phyloP scores from a whole-genome alignment of 2,329 filamentous ascomycete species.

The Aureobasidium pullulans region DNA sequence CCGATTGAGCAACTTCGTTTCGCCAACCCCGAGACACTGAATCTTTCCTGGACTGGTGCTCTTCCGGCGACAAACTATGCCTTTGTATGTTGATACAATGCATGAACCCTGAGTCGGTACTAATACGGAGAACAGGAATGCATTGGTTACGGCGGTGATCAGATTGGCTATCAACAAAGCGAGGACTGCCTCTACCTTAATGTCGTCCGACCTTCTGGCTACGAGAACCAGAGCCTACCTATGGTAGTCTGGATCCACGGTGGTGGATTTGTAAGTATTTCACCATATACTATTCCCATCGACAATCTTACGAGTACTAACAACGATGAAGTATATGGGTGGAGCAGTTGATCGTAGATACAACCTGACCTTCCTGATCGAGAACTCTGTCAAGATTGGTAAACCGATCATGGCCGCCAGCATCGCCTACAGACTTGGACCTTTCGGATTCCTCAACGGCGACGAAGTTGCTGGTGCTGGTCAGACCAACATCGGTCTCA shows the following conservation, averaged over 20 bases:
- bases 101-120: not conserved
- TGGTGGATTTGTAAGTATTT: not conserved
- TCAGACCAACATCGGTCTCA: conserved; percentile 41
- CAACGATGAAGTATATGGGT: conserved; percentile 29
- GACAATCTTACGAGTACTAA: too few relatives aligned
- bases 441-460: conserved; percentile 63
- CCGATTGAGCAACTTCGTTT: conserved; percentile 20
- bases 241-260: conserved; percentile 55
- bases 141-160: conserved; percentile 27
- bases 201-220: conserved; percentile 47
- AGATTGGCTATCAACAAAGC: conserved; percentile 24
- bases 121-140: conserved; percentile 20
- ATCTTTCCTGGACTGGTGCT: conserved; percentile 29
- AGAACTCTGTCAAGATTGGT: conserved; percentile 34
- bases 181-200: conserved; percentile 56
- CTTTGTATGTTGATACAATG: conserved; percentile 4
- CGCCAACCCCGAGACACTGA: conserved; percentile 18
- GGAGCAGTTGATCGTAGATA: conserved; percentile 49
- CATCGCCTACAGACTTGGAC: conserved; percentile 55
- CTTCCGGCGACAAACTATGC: conserved; percentile 32
- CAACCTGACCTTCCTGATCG: conserved; percentile 55
- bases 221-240: conserved; percentile 40
- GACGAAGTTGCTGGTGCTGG: conserved; percentile 46
- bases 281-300: too few relatives aligned
- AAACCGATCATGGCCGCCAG: conserved; percentile 51